phyloP scores from a whole-genome alignment of 495 filamentous ascomycete genomes.

The Tuber aestivum region DNA sequence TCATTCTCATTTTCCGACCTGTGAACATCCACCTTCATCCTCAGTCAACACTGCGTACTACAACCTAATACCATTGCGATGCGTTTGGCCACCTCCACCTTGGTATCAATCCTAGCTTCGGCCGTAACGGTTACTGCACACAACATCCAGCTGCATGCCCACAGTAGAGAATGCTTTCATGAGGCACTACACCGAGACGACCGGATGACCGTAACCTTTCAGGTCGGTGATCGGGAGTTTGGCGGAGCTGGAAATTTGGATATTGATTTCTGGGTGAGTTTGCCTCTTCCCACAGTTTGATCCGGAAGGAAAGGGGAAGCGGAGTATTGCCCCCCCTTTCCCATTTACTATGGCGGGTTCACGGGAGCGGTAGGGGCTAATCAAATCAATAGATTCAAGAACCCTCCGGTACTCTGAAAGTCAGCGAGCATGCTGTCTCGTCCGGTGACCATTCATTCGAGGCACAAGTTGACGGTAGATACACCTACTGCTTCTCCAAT shows the following conservation, averaged over 20 bases:
- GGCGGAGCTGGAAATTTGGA: constrained; percentile 90
- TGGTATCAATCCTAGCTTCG: constrained; percentile 20
- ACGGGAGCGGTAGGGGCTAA: not conserved
- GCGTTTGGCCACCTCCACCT: constrained; percentile 19
- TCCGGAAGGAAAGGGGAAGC: not conserved
- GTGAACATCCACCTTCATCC: not conserved
- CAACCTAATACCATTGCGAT: not conserved
- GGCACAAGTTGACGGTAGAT: constrained; percentile 77
- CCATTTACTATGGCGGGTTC: not conserved
- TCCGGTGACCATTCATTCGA: constrained; percentile 91
- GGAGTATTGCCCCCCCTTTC: not conserved
- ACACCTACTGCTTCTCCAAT: constrained; percentile 97
- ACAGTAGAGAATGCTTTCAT: constrained; percentile 95
- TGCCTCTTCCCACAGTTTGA: not conserved
- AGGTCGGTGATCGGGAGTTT: constrained; percentile 95
- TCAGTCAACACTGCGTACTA: not conserved
- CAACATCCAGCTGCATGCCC: constrained; percentile 89
- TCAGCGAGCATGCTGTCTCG: constrained; percentile 70
- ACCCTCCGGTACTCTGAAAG: constrained; percentile 64
- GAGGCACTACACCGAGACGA: constrained; percentile 87
- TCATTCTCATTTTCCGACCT: not conserved
- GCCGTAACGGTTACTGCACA: constrained; percentile 53
- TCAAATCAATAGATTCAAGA: constrained; percentile 65
- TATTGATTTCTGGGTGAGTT: constrained; percentile 92
- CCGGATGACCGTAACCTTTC: constrained; percentile 97